These are phyloP conservation scores for Combretum micranthum DNA, from an alignment of 345 rosid genomes.

Conservation along the genomic window DNA sequence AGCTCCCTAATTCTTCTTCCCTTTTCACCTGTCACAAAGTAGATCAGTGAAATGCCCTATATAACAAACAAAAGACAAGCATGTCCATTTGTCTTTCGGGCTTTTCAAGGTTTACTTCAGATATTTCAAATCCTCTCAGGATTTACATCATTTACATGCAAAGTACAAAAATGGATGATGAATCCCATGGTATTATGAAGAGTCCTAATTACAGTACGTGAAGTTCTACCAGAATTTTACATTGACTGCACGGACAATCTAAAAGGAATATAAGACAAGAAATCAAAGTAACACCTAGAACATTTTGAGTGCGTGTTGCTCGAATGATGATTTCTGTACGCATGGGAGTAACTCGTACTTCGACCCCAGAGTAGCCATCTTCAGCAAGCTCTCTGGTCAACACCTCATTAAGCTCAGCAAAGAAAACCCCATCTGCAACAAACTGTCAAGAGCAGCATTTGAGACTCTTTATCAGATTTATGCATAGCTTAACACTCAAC, in stretches of 20 bases:
- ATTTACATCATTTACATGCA: too few species aligned
- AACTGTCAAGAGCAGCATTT: conserved; percentile 27
- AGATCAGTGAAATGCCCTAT: neutral
- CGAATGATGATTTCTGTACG: conserved; percentile 85
- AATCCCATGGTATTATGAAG: too few species aligned
- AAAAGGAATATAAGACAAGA: too few species aligned
- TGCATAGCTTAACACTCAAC: too few species aligned
- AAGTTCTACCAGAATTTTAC: too few species aligned
- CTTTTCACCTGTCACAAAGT: conserved; percentile 48
- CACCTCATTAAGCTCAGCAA: conserved; percentile 69
- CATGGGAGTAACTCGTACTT: conserved; percentile 85
- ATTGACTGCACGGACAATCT: too few species aligned
- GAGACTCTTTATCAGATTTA: too few species aligned
- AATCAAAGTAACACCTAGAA: conserved; percentile 41
- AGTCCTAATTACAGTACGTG: too few species aligned
- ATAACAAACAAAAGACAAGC: neutral
- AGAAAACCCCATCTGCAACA: conserved; percentile 77
- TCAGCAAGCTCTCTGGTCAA: conserved; percentile 73
- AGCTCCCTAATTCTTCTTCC: conserved; percentile 82
- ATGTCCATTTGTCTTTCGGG: too few species aligned
- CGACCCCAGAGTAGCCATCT: conserved; percentile 95
- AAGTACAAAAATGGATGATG: too few species aligned
- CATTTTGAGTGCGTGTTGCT: conserved; percentile 83
- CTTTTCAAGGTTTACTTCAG: too few species aligned
- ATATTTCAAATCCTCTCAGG: too few species aligned